Evolutionary conservation across 345 rosid genomes (phyloP).

Genomic region (Sisymbrium irio): DNA sequence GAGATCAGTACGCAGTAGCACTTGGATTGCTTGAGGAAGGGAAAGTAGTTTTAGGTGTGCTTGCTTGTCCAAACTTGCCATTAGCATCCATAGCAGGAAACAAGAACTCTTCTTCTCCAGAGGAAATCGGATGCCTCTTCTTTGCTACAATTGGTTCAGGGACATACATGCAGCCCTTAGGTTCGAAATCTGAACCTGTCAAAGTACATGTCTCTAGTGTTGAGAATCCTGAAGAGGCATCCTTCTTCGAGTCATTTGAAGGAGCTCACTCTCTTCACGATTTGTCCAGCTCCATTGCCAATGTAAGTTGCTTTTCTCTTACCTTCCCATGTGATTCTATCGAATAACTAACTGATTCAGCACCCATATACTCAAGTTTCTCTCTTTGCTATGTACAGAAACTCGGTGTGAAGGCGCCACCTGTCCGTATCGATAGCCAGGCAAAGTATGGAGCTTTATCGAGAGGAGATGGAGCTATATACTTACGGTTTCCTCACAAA

Average conservation of each 20-base stretch:
- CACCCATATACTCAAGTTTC: neutral
- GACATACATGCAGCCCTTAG: constrained; percentile 74
- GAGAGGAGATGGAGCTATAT: constrained; percentile 94
- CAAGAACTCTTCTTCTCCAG: constrained; percentile 27
- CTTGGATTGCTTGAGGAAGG: constrained; percentile 86
- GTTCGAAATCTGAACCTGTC: constrained; percentile 47
- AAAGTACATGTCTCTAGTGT: constrained; percentile 73
- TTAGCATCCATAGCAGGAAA: constrained; percentile 47
- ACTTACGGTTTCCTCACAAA: constrained; percentile 72
- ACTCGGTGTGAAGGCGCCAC: constrained; percentile 91
- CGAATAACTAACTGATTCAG: neutral
- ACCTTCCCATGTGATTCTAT: neutral
- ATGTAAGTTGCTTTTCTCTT: constrained; percentile 38
- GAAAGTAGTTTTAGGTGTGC: constrained; percentile 84
- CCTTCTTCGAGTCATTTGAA: constrained; percentile 90
- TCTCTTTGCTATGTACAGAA: constrained; percentile 47
- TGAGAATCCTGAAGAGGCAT: constrained; percentile 83
- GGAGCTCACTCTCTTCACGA: constrained; percentile 79
- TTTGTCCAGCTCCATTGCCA: constrained; percentile 69
- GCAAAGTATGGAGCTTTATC: constrained; percentile 91
- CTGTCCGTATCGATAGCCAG: constrained; percentile 93
- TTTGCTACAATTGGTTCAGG: constrained; percentile 72
- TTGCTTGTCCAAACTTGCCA: constrained; percentile 96
- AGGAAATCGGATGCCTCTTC: constrained; percentile 75
- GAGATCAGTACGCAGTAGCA: constrained; percentile 94